Evolutionary conservation across 768 basidiomycete species (phyloP).

Genomic region (Cyclocybe aegerita): DNA sequence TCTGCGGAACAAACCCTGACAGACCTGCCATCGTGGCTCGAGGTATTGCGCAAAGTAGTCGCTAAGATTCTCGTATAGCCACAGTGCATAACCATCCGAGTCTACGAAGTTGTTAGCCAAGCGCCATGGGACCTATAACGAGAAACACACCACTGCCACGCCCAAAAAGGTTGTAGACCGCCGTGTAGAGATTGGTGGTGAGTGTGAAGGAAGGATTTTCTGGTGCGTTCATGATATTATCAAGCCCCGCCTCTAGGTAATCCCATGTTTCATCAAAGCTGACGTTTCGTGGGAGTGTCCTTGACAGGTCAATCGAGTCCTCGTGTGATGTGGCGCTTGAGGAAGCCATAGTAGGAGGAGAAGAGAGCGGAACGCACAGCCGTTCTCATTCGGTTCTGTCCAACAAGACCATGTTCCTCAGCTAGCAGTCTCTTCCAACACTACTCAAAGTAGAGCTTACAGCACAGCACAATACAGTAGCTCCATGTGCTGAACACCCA

Average conservation of each 20-base stretch:
- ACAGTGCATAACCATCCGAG: slow-evolving; percentile 95
- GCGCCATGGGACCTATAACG: slow-evolving; percentile 35
- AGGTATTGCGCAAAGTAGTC: slow-evolving; percentile 88
- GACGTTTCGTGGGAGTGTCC: slow-evolving; percentile 64
- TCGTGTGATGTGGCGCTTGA: slow-evolving; percentile 25
- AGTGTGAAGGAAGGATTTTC: slow-evolving; percentile 69
- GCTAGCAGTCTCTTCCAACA: no score
- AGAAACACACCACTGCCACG: slow-evolving; percentile 48
- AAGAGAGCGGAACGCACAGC: no score
- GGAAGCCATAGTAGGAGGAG: slow-evolving; percentile 32
- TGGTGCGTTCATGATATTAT: slow-evolving; percentile 89
- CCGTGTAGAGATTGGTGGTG: slow-evolving; percentile 85
- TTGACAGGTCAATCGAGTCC: slow-evolving; percentile 23
- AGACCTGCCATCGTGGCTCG: slow-evolving; percentile 56
- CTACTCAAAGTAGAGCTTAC: no score
- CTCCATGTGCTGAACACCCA: no score
- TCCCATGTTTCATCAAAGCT: slow-evolving; percentile 86
- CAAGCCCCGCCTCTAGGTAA: slow-evolving; percentile 79
- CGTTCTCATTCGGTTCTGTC: no score
- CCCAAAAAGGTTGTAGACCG: slow-evolving; percentile 98
- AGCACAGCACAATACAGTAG: no score
- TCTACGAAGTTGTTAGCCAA: slow-evolving; percentile 54
- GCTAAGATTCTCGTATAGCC: slow-evolving; percentile 92
- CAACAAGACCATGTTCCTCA: no score
- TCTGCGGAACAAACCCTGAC: slow-evolving; percentile 9